Evolutionary conservation across 352 stramenopile species (phyloP), one percentile per base, ranked within the genome.

Genomic region (Plasmopara halstedii): DNA sequence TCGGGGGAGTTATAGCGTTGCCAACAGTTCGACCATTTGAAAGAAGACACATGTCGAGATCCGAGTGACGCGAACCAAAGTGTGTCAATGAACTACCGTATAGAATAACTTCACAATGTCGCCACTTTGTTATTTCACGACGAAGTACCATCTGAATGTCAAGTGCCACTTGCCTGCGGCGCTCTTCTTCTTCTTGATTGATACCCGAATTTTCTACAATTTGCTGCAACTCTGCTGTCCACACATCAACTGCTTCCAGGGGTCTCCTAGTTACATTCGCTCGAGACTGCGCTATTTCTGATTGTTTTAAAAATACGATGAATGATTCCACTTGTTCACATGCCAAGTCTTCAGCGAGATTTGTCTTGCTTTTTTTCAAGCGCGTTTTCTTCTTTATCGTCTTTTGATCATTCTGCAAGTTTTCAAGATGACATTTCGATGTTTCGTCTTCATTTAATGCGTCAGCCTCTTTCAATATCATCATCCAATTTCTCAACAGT

Each of bases 1-100:
- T 49, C n/a, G 55, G 34, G 5, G 65, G 51, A 8, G 53, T 44
- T 8, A 29, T 25, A 36, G 23, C 17, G 4, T 39, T 50, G 0
- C 34, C 40, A 37, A 18, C 23, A 18, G 11, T 56, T 22, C 38
- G 51, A 4, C 52, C 56, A 37, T 58, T 55, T 1, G 65, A 42
- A 15, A 83, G 58, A 8, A 89, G 55, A 47, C 78, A 87, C 62
- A 93, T 67, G 52, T 93, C 81, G 15, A 90, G 42, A 50, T 93
- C 81, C 29, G 76, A 93, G 19, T 46, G 63, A 23, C 66, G 70
- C 10, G 81, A 84, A 21, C 81, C 81, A 31, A 77, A 90, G 37
- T 67, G 78, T 33, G 78, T 89, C 42, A 88, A 42, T 1, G 81
- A 93, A 25, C 81, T 93, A 40, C 81, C 81, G 37, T 86, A 93